Conservation (phyloP, 129 eudicot genomes). For the Saussurea involucrata region DNA sequence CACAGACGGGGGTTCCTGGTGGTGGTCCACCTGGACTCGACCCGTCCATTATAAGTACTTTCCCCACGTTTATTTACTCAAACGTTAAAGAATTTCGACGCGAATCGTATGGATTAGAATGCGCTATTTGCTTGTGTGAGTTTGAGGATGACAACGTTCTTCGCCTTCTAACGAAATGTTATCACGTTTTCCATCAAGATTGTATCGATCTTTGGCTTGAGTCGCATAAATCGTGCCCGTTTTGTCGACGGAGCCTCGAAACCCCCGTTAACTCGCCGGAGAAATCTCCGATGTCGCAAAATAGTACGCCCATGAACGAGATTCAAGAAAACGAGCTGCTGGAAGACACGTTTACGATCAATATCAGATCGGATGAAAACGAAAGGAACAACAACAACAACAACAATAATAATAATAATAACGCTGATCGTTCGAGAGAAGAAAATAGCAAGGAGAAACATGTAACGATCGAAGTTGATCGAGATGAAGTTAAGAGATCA, state of each 20-base stretch:
- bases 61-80: constrained; percentile 68
- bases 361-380: constrained; percentile 35
- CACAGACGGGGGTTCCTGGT: constrained; percentile 20
- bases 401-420: background rate
- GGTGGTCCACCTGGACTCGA: constrained; percentile 43
- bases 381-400: constrained; percentile 10
- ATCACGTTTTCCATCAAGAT: constrained; percentile 83
- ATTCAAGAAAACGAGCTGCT: constrained; percentile 33
- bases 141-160: constrained; percentile 53
- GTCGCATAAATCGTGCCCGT: constrained; percentile 76
- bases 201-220: constrained; percentile 89
- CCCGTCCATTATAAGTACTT: constrained; percentile 41
- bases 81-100: constrained; percentile 54
- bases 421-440: background rate
- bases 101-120: constrained; percentile 66
- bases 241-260: constrained; percentile 64
- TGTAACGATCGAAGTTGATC: constrained; percentile 15
- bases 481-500: background rate
- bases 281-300: constrained; percentile 20
- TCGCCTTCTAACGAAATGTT: constrained; percentile 58
- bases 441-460: constrained; percentile 18
- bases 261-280: constrained; percentile 16
- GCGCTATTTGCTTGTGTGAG: constrained; percentile 83
- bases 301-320: constrained; percentile 26
- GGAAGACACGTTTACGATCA: constrained; percentile 38